These are phyloP conservation scores for Suhomyces pyralidae DNA, from an alignment of 805 yeast species.

Conservation along the genomic window DNA sequence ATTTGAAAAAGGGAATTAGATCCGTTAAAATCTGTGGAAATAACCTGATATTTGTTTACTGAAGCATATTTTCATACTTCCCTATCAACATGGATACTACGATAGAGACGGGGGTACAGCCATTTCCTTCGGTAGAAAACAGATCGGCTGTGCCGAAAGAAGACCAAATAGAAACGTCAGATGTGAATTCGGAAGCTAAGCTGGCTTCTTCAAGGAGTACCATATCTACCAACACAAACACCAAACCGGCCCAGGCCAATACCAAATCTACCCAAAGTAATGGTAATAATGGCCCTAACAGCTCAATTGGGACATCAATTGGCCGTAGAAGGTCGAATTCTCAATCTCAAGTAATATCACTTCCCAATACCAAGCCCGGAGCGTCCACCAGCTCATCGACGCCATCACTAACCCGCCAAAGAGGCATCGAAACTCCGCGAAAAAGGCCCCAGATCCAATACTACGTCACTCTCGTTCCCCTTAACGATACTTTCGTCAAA, in stretches of 20 bases:
- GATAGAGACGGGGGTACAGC: conserved; percentile 7
- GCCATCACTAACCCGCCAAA: conserved; percentile 5
- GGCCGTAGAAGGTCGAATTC: conserved; percentile 38
- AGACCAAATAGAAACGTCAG: background rate
- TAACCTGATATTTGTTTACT: too few relatives aligned
- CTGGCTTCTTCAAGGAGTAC: background rate
- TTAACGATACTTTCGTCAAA: conserved; percentile 78
- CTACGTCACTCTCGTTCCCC: conserved; percentile 67
- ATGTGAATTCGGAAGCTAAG: background rate
- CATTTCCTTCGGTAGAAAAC: conserved; percentile 5
- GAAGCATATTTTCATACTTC: background rate
- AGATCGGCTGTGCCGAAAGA: background rate
- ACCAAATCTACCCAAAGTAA: background rate
- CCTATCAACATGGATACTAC: background rate
- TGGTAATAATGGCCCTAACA: background rate
- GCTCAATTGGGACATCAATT: background rate
- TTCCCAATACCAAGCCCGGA: conserved; percentile 17
- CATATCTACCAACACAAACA: background rate
- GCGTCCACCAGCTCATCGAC: conserved; percentile 10
- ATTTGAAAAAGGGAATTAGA: background rate
- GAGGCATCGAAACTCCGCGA: conserved; percentile 15
- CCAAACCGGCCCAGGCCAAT: background rate
- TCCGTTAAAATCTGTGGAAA: background rate
- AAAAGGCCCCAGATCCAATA: conserved; percentile 37
- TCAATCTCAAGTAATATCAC: conserved; percentile 36